Evolutionary conservation across 192 early-diverging fungal genomes (phyloP).

Genomic region (Coemansia sp.): DNA sequence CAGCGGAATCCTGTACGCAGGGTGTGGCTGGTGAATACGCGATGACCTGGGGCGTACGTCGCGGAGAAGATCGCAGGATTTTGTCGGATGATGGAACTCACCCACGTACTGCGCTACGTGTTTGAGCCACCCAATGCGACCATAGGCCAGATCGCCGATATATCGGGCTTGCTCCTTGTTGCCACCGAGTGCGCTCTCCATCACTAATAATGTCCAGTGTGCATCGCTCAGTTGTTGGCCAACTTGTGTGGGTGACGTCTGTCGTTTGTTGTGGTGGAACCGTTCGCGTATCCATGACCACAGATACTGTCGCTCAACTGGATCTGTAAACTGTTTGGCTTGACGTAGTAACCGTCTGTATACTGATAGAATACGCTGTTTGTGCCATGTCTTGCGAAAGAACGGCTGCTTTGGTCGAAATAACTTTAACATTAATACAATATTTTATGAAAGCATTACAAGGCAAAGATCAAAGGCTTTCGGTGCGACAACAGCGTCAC

Average conservation of each 20-base stretch:
- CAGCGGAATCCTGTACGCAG: conserved; percentile 44
- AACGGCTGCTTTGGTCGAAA: conserved; percentile 44
- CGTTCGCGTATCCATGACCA: conserved; percentile 55
- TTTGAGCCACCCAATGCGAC: conserved; percentile 44
- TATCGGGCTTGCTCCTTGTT: conserved; percentile 14
- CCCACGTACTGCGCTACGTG: conserved; percentile 25
- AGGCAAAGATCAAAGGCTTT: too few species aligned
- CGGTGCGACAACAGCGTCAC: background rate
- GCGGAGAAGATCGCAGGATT: conserved; percentile 33
- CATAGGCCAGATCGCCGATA: conserved; percentile 53
- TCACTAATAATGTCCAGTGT: conserved; percentile 15
- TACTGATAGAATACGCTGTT: conserved; percentile 10
- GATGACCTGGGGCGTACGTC: conserved; percentile 39
- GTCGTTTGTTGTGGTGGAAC: conserved; percentile 46
- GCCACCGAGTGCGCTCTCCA: conserved; percentile 21
- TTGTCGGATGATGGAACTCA: conserved; percentile 44
- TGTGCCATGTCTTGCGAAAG: conserved; percentile 32
- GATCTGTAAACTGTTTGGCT: conserved; percentile 28
- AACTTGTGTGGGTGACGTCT: conserved; percentile 32
- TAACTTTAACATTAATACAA: conserved; percentile 13
- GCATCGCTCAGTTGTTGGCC: conserved; percentile 36
- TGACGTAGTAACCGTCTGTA: conserved; percentile 40
- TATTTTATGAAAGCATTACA: background rate
- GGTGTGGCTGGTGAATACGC: conserved; percentile 42
- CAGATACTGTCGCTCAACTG: conserved; percentile 47